These are phyloP conservation scores for Penicillium sp. DNA, from an alignment of 2,329 filamentous ascomycete species.

Conservation along the genomic window DNA sequence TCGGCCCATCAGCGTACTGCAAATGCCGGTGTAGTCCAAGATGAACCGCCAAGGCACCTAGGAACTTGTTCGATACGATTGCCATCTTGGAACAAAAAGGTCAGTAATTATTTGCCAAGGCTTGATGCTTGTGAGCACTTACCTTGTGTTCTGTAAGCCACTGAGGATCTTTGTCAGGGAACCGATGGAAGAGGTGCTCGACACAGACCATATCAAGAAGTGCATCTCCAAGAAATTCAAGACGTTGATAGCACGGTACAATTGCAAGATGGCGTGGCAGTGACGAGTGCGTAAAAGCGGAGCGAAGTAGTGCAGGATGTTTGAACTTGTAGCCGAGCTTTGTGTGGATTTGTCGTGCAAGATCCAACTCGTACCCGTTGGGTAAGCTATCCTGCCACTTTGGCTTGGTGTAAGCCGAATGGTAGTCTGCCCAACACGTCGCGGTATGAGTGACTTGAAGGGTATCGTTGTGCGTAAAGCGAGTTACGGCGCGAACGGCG, in stretches of 20 bases:
- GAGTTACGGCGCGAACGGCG: constrained; percentile 53
- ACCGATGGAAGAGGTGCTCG: constrained; percentile 70
- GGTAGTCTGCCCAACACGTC: constrained; percentile 67
- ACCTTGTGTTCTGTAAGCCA: constrained; percentile 95
- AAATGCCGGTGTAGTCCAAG: constrained; percentile 73
- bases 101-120: neutral
- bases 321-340: constrained; percentile 63
- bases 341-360: constrained; percentile 58
- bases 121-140: constrained; percentile 4
- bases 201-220: constrained; percentile 82
- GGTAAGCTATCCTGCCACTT: constrained; percentile 59
- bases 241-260: constrained; percentile 81
- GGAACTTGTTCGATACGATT: constrained; percentile 96
- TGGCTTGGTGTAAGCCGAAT: constrained; percentile 60
- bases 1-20: constrained; percentile 38
- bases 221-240: constrained; percentile 88
- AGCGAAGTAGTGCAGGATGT: constrained; percentile 69
- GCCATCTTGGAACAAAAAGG: constrained; percentile 57
- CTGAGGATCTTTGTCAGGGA: constrained; percentile 77
- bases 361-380: constrained; percentile 62
- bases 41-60: constrained; percentile 72
- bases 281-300: constrained; percentile 83
- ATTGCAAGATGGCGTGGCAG: constrained; percentile 67
- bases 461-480: constrained; percentile 54
- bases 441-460: constrained; percentile 59